Percentiles rank a stretch among this genome's conserved stretches.
phyloP scores from a whole-genome alignment of 352 stramenopile species.

The Pythium rhizo-oryzae region DNA sequence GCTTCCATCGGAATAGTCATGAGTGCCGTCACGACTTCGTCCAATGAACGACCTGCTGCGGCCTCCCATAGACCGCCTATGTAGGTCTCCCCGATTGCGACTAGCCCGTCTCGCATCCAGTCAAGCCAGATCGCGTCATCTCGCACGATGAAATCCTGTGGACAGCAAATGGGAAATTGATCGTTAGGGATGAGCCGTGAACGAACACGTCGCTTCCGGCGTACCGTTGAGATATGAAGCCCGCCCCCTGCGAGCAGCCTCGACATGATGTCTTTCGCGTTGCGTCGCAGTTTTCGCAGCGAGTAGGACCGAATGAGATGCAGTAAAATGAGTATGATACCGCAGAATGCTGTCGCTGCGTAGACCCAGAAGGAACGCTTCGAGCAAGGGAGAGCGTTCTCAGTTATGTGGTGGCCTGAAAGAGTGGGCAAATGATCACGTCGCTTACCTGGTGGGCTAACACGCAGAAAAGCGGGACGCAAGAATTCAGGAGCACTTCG shows the following conservation, averaged over 20 bases:
- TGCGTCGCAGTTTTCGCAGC: conserved; percentile 60
- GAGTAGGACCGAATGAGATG: conserved; percentile 79
- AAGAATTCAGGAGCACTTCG: conserved; percentile 77
- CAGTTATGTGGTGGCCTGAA: background rate
- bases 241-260: conserved; percentile 63
- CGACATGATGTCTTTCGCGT: conserved; percentile 78
- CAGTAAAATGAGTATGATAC: conserved; percentile 55
- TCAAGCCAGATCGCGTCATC: conserved; percentile 85
- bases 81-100: conserved; percentile 85
- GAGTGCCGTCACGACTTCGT: conserved; percentile 72
- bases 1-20: conserved; percentile 84
- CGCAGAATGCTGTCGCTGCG: conserved; percentile 58
- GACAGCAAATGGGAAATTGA: background rate
- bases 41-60: conserved; percentile 53
- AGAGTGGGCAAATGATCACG: background rate
- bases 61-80: conserved; percentile 73
- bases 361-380: conserved; percentile 86
- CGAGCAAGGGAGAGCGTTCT: background rate
- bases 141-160: conserved; percentile 76
- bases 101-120: conserved; percentile 85
- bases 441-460: conserved; percentile 71
- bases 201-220: background rate
- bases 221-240: conserved; percentile 56
- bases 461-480: conserved; percentile 77
- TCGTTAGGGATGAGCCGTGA: background rate